Base-by-base conservation (phyloP, 352 stramenopile species). In the Aphanomyces cochlioides region DNA sequence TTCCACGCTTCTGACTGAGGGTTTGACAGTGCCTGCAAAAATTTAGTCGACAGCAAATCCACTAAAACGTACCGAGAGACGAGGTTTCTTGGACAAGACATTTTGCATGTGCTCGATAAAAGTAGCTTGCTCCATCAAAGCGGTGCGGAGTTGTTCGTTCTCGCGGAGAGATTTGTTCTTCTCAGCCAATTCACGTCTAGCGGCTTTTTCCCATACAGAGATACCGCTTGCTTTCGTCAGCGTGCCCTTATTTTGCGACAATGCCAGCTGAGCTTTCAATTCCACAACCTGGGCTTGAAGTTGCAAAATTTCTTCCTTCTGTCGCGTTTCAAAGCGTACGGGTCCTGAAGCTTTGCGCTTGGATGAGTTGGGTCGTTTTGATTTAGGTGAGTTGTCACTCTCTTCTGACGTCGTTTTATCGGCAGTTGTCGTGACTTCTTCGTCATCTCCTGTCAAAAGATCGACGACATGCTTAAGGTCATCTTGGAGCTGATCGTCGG, bases 91-190 rank as follows among this genome's bases (percentile, higher is more conserved):
- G 40, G 39, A 17, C 38, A 67, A 50, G 39, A 56, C 19, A 13
- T 15, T 48, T 34, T 67, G 59, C 59, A 67, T 67, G 59, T 48
- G 41, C 21, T 67, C 59, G 41, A 67, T 67, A 45, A 67, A 67
- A 21, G 59, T 67, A 10, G 19, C 13, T 19, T 67, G 59, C 15
- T 67, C 38, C n/a, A 13, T 19, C 59, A 67, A n/a, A 10, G 59
- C 59, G 43, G 10, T 37, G 15, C 37, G 41, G 13, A 67, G 59
- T 40, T 67, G 59, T 36, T 67, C 59, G 59, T 67, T 67, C 21
- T 67, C 59, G 17, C 43, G 59, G 5, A 67, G 59, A 8, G 43
- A 48, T 10, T 48, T 50, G 40, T 48, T 54, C 41, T 67, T 67
- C 10, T 48, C 59, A 19, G 41, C 15, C 3, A 48, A 45, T 40